phyloP scores from a whole-genome alignment of 2,329 filamentous ascomycete species.

The Chrysosporium queenslandicum region DNA sequence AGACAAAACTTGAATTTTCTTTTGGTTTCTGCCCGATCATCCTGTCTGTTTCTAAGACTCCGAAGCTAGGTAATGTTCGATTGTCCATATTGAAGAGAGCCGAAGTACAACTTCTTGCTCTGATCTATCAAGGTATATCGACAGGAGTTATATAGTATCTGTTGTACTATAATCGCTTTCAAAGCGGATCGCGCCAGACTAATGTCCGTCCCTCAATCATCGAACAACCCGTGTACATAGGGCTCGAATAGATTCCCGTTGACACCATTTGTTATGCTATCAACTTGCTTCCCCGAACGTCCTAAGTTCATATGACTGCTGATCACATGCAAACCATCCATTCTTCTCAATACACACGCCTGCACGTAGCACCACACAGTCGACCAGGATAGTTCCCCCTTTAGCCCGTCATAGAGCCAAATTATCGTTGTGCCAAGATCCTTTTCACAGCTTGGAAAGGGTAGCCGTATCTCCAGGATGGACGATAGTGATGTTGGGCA shows the following conservation, averaged over 20 bases:
- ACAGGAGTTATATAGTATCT: conserved; percentile 55
- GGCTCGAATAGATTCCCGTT: conserved; percentile 9
- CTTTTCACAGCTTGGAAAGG: not conserved
- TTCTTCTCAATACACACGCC: conserved; percentile 7
- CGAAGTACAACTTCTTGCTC: conserved; percentile 42
- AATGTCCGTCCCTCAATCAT: conserved; percentile 7
- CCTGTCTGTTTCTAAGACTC: conserved; percentile 55
- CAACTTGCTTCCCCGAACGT: conserved; percentile 4
- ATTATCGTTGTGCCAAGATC: not conserved
- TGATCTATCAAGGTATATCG: conserved; percentile 61
- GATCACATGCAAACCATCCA: conserved; percentile 8
- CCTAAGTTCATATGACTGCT: conserved; percentile 8
- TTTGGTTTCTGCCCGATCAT: conserved; percentile 28
- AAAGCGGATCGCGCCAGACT: conserved; percentile 26
- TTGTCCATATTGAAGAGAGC: conserved; percentile 28
- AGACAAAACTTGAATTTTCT: conserved; percentile 29
- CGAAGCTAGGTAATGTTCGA: conserved; percentile 58
- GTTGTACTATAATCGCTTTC: conserved; percentile 38
- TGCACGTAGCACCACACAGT: conserved; percentile 2
- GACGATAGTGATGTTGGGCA: not conserved
- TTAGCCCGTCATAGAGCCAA: not conserved
- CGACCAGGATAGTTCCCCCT: not conserved
- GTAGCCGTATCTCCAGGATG: not conserved
- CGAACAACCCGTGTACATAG: conserved; percentile 10
- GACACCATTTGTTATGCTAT: conserved; percentile 10